A percentile compares a stretch with the other conserved stretches of the same genome.
Evolutionary conservation across 305 asterid species (phyloP).

Genomic region (Fraxinus angustifolia): DNA sequence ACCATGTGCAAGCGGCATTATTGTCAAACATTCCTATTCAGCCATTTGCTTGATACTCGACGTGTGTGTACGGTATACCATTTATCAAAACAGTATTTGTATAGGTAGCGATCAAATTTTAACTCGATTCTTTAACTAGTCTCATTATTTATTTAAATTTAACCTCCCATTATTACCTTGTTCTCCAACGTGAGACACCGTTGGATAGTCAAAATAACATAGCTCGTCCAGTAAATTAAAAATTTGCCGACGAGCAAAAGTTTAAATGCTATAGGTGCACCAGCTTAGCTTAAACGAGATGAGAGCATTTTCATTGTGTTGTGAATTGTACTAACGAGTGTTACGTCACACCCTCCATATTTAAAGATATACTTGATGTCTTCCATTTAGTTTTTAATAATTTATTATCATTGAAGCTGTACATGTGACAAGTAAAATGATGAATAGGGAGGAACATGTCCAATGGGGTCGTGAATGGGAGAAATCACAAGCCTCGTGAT

Average conservation of each 20-base stretch:
- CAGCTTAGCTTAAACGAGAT: background rate
- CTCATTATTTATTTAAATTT: background rate
- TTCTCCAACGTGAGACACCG: background rate
- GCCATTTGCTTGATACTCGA: background rate
- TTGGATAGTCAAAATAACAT: background rate
- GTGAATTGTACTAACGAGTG: too few species aligned
- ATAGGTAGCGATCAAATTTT: background rate
- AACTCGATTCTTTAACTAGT: background rate
- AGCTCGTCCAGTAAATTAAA: background rate
- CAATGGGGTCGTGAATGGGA: background rate
- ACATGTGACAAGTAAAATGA: background rate
- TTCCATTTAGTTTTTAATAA: too few species aligned
- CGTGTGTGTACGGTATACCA: background rate
- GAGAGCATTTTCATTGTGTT: background rate
- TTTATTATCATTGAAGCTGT: too few species aligned
- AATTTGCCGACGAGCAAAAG: background rate
- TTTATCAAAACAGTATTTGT: background rate
- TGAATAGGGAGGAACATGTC: background rate
- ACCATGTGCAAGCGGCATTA: too few species aligned
- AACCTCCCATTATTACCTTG: too few species aligned
- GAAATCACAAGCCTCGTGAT: too few species aligned
- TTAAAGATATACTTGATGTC: too few species aligned
- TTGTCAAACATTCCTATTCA: background rate
- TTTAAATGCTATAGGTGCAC: background rate
- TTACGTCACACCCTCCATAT: too few species aligned